Percentiles rank a stretch among this genome's conserved stretches.
phyloP scores from a whole-genome alignment of 352 stramenopile species.

The Globisporangium solare region DNA sequence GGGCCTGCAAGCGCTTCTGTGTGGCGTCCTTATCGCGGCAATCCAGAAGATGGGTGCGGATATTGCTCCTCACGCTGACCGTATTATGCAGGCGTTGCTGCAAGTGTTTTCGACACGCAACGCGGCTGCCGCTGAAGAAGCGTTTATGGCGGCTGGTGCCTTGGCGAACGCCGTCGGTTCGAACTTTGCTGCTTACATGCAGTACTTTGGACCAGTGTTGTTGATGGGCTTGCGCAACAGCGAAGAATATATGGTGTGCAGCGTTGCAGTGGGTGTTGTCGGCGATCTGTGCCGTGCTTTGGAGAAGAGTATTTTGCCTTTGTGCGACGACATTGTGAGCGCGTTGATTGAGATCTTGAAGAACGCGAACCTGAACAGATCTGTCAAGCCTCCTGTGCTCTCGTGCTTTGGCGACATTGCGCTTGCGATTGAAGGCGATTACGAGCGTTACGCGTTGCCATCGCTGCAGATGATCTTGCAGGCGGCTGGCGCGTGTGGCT shows the following conservation, averaged over 20 bases:
- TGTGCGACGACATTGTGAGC: constrained; percentile 93
- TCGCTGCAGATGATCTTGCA: constrained; percentile 86
- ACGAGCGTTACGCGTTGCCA: constrained; percentile 81
- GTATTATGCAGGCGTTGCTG: constrained; percentile 95
- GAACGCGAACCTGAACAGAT: constrained; percentile 90
- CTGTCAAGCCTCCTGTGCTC: constrained; percentile 95
- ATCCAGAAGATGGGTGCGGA: constrained; percentile 90
- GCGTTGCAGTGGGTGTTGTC: constrained; percentile 92
- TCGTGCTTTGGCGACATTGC: constrained; percentile 97
- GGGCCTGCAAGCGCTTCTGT: constrained; percentile 83
- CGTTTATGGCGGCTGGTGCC: constrained; percentile 92
- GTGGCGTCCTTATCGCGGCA: constrained; percentile 90
- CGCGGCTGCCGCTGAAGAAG: constrained; percentile 93
- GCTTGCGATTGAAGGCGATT: constrained; percentile 92
- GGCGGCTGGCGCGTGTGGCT: constrained; percentile 79
- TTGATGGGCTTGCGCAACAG: constrained; percentile 92
- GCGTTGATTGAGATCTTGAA: constrained; percentile 94
- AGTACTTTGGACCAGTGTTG: constrained; percentile 90
- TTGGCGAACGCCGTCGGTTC: constrained; percentile 91
- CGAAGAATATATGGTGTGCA: constrained; percentile 96
- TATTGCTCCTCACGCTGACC: constrained; percentile 86
- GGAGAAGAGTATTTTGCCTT: constrained; percentile 87
- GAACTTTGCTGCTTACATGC: constrained; percentile 96
- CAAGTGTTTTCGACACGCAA: constrained; percentile 93
- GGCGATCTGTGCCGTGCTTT: constrained; percentile 94